These are phyloP conservation scores for California macrophylla DNA, from an alignment of 441 rosid species.

Conservation along the genomic window DNA sequence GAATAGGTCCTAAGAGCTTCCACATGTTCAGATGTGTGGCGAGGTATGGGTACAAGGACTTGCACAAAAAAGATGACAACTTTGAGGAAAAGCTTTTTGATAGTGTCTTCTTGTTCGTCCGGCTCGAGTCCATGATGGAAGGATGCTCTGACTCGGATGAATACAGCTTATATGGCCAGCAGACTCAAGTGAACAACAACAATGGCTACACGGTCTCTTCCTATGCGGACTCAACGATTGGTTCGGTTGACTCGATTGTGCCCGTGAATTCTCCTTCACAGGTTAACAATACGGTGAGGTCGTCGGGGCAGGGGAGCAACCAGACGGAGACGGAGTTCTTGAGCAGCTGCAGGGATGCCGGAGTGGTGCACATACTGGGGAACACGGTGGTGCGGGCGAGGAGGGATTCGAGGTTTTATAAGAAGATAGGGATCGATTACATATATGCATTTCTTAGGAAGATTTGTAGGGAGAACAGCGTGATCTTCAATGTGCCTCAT, in stretches of 20 bases:
- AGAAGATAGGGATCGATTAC: slow-evolving; percentile 64
- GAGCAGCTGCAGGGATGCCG: slow-evolving; percentile 60
- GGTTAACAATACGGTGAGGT: slow-evolving; percentile 78
- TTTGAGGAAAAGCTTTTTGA: slow-evolving; percentile 76
- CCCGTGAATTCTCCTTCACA: neutral
- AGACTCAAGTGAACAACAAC: slow-evolving; percentile 27
- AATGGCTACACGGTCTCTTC: neutral
- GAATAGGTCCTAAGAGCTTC: slow-evolving; percentile 78
- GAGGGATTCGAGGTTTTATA: slow-evolving; percentile 76
- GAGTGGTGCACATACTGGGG: slow-evolving; percentile 81
- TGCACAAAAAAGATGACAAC: slow-evolving; percentile 83
- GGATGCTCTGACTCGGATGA: neutral
- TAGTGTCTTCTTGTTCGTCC: slow-evolving; percentile 63
- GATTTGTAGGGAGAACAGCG: slow-evolving; percentile 90
- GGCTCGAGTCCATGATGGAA: slow-evolving; percentile 15
- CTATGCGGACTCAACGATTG: neutral
- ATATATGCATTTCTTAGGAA: slow-evolving; percentile 81
- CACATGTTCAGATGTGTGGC: slow-evolving; percentile 85
- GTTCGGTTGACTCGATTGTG: neutral
- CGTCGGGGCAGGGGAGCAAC: slow-evolving; percentile 47
- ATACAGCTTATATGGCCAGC: slow-evolving; percentile 7
- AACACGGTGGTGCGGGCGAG: slow-evolving; percentile 81
- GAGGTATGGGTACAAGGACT: slow-evolving; percentile 89
- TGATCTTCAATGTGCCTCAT: slow-evolving; percentile 87
- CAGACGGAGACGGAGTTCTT: slow-evolving; percentile 46